phyloP scores from a whole-genome alignment of 768 basidiomycete genomes.

The Tulasnella sp. region DNA sequence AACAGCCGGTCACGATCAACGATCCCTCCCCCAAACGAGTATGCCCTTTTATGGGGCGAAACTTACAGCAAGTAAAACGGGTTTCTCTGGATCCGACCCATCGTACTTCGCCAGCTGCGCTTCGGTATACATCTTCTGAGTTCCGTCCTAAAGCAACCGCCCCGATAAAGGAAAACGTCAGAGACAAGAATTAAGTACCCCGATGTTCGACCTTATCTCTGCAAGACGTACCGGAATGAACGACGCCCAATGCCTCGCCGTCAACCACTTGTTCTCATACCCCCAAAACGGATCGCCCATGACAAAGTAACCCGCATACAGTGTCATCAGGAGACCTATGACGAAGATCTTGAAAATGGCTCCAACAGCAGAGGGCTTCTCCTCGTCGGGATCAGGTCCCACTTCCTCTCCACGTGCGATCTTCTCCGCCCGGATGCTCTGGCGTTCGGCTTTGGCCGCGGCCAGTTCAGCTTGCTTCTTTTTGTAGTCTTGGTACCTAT shows the following conservation, averaged over 20 bases:
- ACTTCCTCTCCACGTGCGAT: conserved; percentile 69
- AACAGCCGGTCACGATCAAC: conserved; percentile 31
- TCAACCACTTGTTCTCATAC: conserved; percentile 60
- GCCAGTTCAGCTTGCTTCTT: conserved; percentile 59
- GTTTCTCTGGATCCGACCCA: conserved; percentile 59
- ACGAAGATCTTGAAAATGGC: conserved; percentile 69
- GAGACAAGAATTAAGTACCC: conserved; percentile 30
- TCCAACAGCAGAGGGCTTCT: conserved; percentile 49
- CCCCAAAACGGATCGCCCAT: conserved; percentile 88
- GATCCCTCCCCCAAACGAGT: conserved; percentile 14
- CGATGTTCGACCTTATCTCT: neutral
- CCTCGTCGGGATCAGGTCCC: conserved; percentile 63
- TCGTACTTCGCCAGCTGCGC: conserved; percentile 61
- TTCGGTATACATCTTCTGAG: conserved; percentile 63
- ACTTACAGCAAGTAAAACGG: conserved; percentile 81
- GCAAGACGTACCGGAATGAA: conserved; percentile 53
- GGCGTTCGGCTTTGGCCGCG: conserved; percentile 49
- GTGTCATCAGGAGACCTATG: conserved; percentile 50
- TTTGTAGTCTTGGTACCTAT: conserved; percentile 39
- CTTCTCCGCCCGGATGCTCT: conserved; percentile 66
- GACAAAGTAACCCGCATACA: conserved; percentile 74
- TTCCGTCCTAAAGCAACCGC: conserved; percentile 45
- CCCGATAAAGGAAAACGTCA: conserved; percentile 17
- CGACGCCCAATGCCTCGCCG: conserved; percentile 46
- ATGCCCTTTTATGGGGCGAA: conserved; percentile 7